Percentiles rank a stretch among this genome's conserved stretches.
These are phyloP conservation scores for Pichia sp. DNA, from an alignment of 1,139 yeast genomes.

Conservation along the genomic window DNA sequence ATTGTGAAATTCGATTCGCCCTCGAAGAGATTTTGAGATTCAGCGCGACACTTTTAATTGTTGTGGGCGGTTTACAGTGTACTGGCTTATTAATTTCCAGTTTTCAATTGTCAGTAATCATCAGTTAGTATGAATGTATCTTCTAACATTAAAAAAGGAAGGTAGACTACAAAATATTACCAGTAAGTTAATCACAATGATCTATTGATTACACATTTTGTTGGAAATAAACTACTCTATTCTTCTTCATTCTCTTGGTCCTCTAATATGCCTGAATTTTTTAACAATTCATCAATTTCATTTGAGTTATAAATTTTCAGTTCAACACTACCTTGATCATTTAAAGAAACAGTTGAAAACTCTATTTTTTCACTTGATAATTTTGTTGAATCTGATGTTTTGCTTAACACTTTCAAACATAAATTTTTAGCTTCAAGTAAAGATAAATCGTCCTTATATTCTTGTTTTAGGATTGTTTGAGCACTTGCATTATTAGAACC, in stretches of 20 bases:
- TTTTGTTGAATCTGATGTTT: slow-evolving; percentile 88
- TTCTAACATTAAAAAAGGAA: too few relatives aligned
- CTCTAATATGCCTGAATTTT: slow-evolving; percentile 18
- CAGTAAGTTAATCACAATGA: neutral
- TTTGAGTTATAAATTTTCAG: slow-evolving; percentile 75
- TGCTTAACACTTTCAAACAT: slow-evolving; percentile 86
- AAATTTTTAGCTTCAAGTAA: slow-evolving; percentile 78
- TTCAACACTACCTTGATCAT: slow-evolving; percentile 44
- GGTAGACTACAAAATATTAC: too few relatives aligned
- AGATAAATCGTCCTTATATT: slow-evolving; percentile 75
- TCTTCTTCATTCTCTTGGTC: neutral
- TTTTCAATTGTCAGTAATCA: too few relatives aligned
- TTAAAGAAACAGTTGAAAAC: slow-evolving; percentile 68
- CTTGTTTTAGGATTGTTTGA: slow-evolving; percentile 91
- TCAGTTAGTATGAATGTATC: too few relatives aligned
- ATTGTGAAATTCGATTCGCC: neutral
- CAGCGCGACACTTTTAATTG: neutral
- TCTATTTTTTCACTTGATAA: slow-evolving; percentile 85
- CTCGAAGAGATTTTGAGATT: neutral
- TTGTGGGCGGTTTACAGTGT: neutral
- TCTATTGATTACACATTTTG: neutral
- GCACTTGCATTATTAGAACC: slow-evolving; percentile 97
- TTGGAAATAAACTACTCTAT: neutral
- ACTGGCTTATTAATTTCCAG: too few relatives aligned
- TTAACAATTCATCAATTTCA: slow-evolving; percentile 70